Evolutionary conservation across 768 basidiomycete species (phyloP), one percentile per base, ranked within the genome.

Genomic region (Mycena epipterygia): DNA sequence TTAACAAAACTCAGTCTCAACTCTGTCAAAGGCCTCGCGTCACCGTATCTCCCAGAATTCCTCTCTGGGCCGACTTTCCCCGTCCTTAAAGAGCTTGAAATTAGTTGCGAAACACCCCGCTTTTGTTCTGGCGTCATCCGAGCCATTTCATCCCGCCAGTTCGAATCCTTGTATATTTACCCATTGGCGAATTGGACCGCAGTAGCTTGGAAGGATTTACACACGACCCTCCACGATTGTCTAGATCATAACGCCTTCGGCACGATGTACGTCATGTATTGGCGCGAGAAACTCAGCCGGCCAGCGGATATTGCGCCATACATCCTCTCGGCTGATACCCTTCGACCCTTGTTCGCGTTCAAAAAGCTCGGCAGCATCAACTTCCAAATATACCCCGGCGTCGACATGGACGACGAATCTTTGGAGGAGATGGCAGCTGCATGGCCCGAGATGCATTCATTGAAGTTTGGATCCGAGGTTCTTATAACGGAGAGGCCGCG

Each of bases 281-380:
- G n/a, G n/a, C n/a, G n/a, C n/a, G n/a, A n/a, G n/a, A n/a, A n/a
- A n/a, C n/a, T n/a, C n/a, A n/a, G n/a, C n/a, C n/a, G n/a, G n/a
- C n/a, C n/a, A n/a, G 41, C 5, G 14, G 42, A 65, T 35, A 25
- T 17, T 16, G 19, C 51, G 3, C 42, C 25, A n/a, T 65, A 70
- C 29, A 60, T 48, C 27, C 35, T 70, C 9, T 60, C 69, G 27
- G 16, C 61, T 1, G 62, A 57, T n/a, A 39, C 61, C 13, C 6
- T 69, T 19, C 68, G 68, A 13, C 68, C 61, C 23, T 23, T 69
- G 0, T 37, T 69, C 25, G 37, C 48, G 25, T 63, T 69, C 56
- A 69, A 49, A 33, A 42, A 42, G 0, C 2, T 64, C 16, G 16
- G 0, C 30, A 13, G 2, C 37, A 2, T 69, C 46, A 33, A 7